phyloP scores from a whole-genome alignment of 148 eudicot species.

The Agrostemma githago region DNA sequence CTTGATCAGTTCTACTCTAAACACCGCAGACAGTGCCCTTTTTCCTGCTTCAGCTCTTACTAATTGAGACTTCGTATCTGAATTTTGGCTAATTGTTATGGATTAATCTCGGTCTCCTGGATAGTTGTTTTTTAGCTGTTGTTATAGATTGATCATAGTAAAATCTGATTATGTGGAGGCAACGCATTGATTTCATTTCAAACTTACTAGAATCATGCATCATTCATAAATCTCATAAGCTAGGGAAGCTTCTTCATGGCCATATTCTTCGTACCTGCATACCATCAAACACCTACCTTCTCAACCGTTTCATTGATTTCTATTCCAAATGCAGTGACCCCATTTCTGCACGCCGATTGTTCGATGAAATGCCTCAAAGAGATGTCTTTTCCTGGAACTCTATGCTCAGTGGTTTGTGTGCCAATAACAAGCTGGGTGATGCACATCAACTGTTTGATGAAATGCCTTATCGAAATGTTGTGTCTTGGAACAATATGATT shows the following conservation, averaged over 20 bases:
- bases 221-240: slow-evolving; percentile 38
- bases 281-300: slow-evolving; percentile 41
- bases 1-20: no score
- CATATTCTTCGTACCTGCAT: slow-evolving; percentile 43
- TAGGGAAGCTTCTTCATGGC: slow-evolving; percentile 61
- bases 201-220: slow-evolving; percentile 54
- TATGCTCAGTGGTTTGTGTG: slow-evolving; percentile 46
- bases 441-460: slow-evolving; percentile 46
- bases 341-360: slow-evolving; percentile 41
- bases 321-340: slow-evolving; percentile 50
- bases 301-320: slow-evolving; percentile 60
- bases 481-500: slow-evolving; percentile 73
- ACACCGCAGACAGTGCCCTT: no score
- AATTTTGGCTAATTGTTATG: no score
- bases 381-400: slow-evolving; percentile 65
- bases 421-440: slow-evolving; percentile 28
- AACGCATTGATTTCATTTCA: slow-evolving; percentile 27
- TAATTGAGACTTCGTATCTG: no score
- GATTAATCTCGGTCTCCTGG: no score
- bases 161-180: slow-evolving; percentile 18
- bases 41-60: no score
- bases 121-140: no score
- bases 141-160: no score
- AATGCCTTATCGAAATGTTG: slow-evolving; percentile 60
- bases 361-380: slow-evolving; percentile 44